Base-by-base conservation (phyloP, 257 asterid genomes). In the Penstemon eatonii region DNA sequence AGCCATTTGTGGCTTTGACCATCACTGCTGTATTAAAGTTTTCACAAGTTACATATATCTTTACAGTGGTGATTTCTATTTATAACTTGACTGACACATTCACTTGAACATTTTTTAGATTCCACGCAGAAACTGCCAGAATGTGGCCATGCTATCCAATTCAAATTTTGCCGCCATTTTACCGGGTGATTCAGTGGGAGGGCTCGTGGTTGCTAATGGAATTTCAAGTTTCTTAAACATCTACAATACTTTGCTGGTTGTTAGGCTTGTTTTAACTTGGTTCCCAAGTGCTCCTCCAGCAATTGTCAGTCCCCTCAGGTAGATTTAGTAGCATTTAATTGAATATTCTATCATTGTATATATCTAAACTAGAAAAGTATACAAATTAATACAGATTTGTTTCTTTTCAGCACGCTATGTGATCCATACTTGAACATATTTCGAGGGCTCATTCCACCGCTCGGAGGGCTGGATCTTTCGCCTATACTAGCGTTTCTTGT, bases 401-500 rank as follows among this genome's bases (percentile, higher is more conserved):
- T 80, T 54, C 38, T 77, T 85, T 70, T 72, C 96, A 93, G 96
- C 86, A 90, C 99, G 13, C 33, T 93, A 68, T 93, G 99, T 33
- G 97, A 93, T 65, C 99, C 99, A 7, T 93, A 93, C 83, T 76
- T 90, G 95, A 90, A 93, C 84, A 82, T 93, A 80, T 90, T 93
- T 85, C 93, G 97, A 0, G 97, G 98, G 63, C 64, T 93, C 72
- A 90, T 93, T 69, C 96, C 98, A 55, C 98, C 99, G 42, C 91
- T 90, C 15, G 99, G 99, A 74, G 98, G 99, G 5, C 84, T 93
- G 53, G 99, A 93, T 70, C 82, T 92, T 45, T 89, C 98, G 1
- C 98, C 96, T 0, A 83, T 92, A 61, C 56, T 92, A 60, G 98
- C 98, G 11, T 89, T 92, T 76, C 89, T 89, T 9, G 86, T 87